Evolutionary conservation across 2,329 filamentous ascomycete genomes (phyloP), one percentile per base, ranked within the genome.

Genomic region (Diaporthe citri): DNA sequence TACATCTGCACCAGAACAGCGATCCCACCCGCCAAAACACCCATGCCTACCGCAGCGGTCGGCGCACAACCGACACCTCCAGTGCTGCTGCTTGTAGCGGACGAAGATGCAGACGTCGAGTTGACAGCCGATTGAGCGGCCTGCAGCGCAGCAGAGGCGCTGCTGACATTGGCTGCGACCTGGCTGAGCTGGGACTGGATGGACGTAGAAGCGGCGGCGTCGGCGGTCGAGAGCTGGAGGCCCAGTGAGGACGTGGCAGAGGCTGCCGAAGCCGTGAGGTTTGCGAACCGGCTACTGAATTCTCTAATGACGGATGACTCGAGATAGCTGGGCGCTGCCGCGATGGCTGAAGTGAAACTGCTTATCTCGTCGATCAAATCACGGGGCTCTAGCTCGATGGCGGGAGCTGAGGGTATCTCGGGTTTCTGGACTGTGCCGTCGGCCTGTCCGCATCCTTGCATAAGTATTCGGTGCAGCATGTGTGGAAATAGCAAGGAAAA

Each of bases 21-120:
- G 28, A 71, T 51, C 22, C 56, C 72, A 56, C 72, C 72, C 8
- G 57, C 31, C 56, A 74, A 48, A 10, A 57, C 66, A 15, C 66
- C 72, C 28, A 74, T 64, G 7, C 56, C 55, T 17, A 71, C 46
- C 36, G 39, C 72, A 12, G 72, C 66, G 28, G 66, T 71, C 22
- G 56, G 72, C n/a, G 8, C 34, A 8, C 43, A 31, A 2, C 60
- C 72, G 2, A 10, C 66, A 28, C 28, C 48, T 5, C 8, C 31
- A 51, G 25, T 36, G 25, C 41, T 70, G 56, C 12, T 48, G 20
- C 25, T 43, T 9, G 39, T 28, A 8, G 10, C 17, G 4, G 39
- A 41, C 2, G 62, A 41, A 31, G 62, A 20, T 22, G 72, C 13
- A 5, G 36, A 39, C n/a, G 66, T 5, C 2, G 39, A 28, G 9